Base-by-base conservation (phyloP, 1,284 basidiomycete species). In the Irpex sp. region DNA sequence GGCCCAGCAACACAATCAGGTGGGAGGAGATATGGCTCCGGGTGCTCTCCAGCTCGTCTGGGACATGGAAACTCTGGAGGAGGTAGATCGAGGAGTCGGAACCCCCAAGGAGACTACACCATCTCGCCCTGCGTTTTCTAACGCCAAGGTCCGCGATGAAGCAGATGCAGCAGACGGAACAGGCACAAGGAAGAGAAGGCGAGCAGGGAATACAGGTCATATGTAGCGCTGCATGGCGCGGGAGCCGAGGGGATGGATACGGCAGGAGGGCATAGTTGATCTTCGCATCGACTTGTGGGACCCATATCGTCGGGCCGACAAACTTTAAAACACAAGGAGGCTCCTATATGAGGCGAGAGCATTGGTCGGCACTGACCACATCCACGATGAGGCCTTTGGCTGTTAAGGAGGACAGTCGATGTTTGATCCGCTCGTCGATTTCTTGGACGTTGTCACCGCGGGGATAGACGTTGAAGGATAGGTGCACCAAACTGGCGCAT, bases 381-480 rank as follows among this genome's bases (percentile, higher is more conserved):
- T 57, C 54, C 13, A 62, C 36, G 8, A 31, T 21, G n/a, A 64
- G 34, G 8, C 60, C 63, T 34, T 48, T 63, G n/a, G 19, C 19
- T 5, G 36, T 36, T n/a, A 63, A 59, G 4, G 34, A 48, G 31
- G 62, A 55, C 11, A 63, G 19, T 3, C 62, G 51, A 3, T 15
- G 48, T 8, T 37, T 48, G 21, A 63, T 54, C 5, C 59, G 58
- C 15, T 44, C 49, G 37, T 61, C 56, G 3, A 59, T 59, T 37
- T 65, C 60, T 13, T 34, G 21, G 11, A 63, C 17, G 17, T 36
- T 15, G 15, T 37, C 48, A 19, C 49, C 47, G 9, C 52, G n/a
- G n/a, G 26, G 48, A 26, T 66, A 64, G 17, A 70, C 62, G 36
- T 67, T 64, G 59, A 70, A 69, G 1, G 56, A 49, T 15, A 70